Evolutionary conservation across 2,329 filamentous ascomycete genomes (phyloP), one percentile per base, ranked within the genome.

Genomic region (Orbilia oligospora): DNA sequence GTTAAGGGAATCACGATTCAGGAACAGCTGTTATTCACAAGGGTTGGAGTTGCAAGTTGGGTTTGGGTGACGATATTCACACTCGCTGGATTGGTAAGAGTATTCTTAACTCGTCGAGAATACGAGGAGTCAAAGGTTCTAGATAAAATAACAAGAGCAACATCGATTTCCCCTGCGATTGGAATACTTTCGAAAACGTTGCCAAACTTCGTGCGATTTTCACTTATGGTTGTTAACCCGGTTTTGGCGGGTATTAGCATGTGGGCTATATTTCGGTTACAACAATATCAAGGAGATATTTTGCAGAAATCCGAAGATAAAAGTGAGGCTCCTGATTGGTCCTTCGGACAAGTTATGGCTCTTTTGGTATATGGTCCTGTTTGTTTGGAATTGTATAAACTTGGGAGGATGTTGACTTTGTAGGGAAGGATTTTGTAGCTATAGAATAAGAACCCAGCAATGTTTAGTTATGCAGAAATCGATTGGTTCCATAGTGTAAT

Each of bases 331-430:
- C 6, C 44, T 1, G 64, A 63, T 18, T 75, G 71, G 71, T 56
- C 41, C 10, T 75, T 75, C 36, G 71, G 71, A 16, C 71, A 75
- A 16, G 30, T 75, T 33, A 30, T 69, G 49, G 71, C 71, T 22
- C 48, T 75, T 46, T 14, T 75, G 30, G 48, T 69, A 48, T 75
- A 63, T 18, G 71, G 53, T 1, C 71, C 71, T 16, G 71, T 75
- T 20, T 61, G 24, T 4, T 75, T 53, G 63, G 71, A 75, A 27
- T 1, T 73, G 16, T 73, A 51, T 38, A 41, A 46, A 1, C 38
- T 73, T 14, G 49, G 22, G 16, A 66, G 27, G 30, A 56, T 67
- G 12, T 55, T n/a, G n/a, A 36, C 5, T 72, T 12, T 72, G 65
- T 30, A 53, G 36, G 24, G 27, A n/a, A n/a, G 3, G 3, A 46